Evolutionary conservation across 208 protist species (phyloP).

Genomic region (Naegleria lovaniensis): DNA sequence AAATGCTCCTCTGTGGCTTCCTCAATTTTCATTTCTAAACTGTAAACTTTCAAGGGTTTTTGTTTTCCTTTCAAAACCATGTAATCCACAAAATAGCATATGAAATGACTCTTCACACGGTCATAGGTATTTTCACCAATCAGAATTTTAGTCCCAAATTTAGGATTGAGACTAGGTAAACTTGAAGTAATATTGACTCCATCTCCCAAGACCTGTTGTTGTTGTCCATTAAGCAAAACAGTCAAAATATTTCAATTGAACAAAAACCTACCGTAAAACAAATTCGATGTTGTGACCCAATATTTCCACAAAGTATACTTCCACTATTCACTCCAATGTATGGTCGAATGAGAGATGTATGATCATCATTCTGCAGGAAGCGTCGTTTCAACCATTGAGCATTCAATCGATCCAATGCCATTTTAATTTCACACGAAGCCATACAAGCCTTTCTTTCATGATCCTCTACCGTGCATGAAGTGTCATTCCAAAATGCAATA

Average conservation of each 20-base stretch:
- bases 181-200: neutral
- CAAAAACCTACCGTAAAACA: neutral
- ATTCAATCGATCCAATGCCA: neutral
- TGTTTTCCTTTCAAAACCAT: neutral
- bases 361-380: neutral
- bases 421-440: neutral
- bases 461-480: neutral
- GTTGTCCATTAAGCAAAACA: too few species aligned
- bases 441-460: slow-evolving; percentile 9
- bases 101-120: neutral
- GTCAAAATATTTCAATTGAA: too few species aligned
- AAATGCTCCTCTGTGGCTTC: neutral
- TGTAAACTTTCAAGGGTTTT: neutral
- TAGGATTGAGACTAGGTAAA: neutral
- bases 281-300: neutral
- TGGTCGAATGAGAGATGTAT: neutral
- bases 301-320: neutral
- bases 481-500: neutral
- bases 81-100: neutral
- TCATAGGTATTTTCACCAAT: neutral
- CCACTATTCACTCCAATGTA: neutral
- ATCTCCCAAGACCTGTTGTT: too few species aligned
- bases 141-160: neutral
- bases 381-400: too few species aligned
- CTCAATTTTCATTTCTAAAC: neutral